These are phyloP conservation scores for Irpex sp. DNA, from an alignment of 1,284 basidiomycete genomes.

Conservation along the genomic window DNA sequence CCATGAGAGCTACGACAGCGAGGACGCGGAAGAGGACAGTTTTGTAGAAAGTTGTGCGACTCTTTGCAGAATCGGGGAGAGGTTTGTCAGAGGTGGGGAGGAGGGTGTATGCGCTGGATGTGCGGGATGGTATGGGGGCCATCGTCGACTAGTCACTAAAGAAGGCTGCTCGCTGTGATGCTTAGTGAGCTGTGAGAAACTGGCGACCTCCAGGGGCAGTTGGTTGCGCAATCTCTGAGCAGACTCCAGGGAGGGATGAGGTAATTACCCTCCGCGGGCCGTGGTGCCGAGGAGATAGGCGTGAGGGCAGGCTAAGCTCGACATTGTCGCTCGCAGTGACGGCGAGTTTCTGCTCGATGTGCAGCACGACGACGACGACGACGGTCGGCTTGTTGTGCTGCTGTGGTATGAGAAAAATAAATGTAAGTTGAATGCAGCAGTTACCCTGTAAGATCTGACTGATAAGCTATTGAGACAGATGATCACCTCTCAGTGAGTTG, in stretches of 20 bases:
- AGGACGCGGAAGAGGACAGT: slow-evolving; percentile 19
- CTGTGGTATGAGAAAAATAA: no score
- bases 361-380: background rate
- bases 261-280: background rate
- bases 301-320: no score
- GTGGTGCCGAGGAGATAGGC: no score
- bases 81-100: background rate
- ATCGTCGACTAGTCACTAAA: background rate
- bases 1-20: slow-evolving; percentile 20
- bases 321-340: no score
- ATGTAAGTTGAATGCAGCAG: no score
- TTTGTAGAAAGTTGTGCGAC: background rate
- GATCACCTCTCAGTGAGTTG: no score
- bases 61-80: background rate
- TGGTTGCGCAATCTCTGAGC: no score
- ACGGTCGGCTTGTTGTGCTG: background rate
- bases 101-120: background rate
- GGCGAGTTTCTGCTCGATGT: background rate
- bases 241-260: background rate
- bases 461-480: no score
- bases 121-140: background rate
- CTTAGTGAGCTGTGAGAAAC: no score
- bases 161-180: no score
- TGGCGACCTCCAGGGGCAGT: no score
- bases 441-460: no score